phyloP scores from a whole-genome alignment of 805 yeast genomes.

The Candida maris region DNA sequence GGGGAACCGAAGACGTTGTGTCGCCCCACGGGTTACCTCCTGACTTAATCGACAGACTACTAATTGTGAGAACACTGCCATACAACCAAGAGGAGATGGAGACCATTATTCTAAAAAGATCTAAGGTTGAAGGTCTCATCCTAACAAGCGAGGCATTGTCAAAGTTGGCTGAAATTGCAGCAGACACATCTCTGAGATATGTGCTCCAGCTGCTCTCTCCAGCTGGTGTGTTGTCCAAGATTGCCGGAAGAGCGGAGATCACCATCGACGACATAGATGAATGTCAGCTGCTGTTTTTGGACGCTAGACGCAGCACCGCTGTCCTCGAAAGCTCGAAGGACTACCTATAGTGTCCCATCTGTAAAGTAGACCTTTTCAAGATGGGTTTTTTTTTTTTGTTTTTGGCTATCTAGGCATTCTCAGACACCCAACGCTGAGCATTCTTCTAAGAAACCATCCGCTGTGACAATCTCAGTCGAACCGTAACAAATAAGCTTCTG shows the following conservation, averaged over 20 bases:
- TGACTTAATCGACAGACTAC: slow-evolving; percentile 89
- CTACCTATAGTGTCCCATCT: slow-evolving; percentile 16
- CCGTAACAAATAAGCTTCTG: slow-evolving; percentile 75
- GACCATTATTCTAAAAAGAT: slow-evolving; percentile 82
- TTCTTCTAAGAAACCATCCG: slow-evolving; percentile 65
- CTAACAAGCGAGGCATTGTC: slow-evolving; percentile 78
- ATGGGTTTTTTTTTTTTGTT: too few species aligned
- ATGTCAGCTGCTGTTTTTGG: slow-evolving; percentile 81
- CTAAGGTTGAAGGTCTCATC: slow-evolving; percentile 92
- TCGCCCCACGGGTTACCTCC: slow-evolving; percentile 98
- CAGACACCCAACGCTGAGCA: slow-evolving; percentile 49
- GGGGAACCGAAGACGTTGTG: slow-evolving; percentile 82
- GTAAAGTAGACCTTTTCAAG: slow-evolving; percentile 5
- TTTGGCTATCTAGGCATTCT: neutral
- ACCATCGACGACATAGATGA: slow-evolving; percentile 83
- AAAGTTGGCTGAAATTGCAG: slow-evolving; percentile 82
- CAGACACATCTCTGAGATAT: slow-evolving; percentile 87
- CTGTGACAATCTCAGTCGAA: slow-evolving; percentile 71
- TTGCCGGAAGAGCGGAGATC: slow-evolving; percentile 63
- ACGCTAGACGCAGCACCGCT: slow-evolving; percentile 84
- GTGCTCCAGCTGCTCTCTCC: slow-evolving; percentile 90
- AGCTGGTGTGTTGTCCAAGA: slow-evolving; percentile 74
- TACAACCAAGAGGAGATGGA: slow-evolving; percentile 82
- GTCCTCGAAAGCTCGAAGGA: slow-evolving; percentile 58
- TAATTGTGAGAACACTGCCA: slow-evolving; percentile 81